Evolutionary conservation across 345 rosid species (phyloP).

Genomic region (Firmiana major): DNA sequence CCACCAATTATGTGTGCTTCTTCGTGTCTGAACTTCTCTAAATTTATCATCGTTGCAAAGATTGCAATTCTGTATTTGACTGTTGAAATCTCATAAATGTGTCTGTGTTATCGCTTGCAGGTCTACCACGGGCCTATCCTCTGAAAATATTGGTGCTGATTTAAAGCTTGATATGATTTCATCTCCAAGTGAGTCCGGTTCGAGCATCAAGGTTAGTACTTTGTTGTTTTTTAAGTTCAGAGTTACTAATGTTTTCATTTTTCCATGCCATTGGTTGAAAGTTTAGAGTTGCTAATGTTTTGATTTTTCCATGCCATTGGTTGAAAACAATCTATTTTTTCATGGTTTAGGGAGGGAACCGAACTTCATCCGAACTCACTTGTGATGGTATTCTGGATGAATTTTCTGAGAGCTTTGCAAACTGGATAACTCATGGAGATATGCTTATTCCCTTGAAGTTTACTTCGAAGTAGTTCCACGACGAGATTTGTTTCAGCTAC

Average conservation of each 20-base stretch:
- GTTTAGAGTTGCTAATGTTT: background rate
- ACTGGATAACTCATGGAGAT: slow-evolving; percentile 72
- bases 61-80: background rate
- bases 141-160: slow-evolving; percentile 47
- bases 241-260: background rate
- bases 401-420: slow-evolving; percentile 46
- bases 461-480: background rate
- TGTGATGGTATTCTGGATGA: slow-evolving; percentile 18
- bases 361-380: slow-evolving; percentile 11
- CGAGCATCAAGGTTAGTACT: slow-evolving; percentile 45
- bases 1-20: background rate
- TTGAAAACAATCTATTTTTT: background rate
- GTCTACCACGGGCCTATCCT: slow-evolving; percentile 51
- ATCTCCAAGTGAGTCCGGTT: slow-evolving; percentile 45
- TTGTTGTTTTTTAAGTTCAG: background rate
- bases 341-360: slow-evolving; percentile 40
- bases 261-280: background rate
- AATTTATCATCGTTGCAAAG: background rate
- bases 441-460: slow-evolving; percentile 29
- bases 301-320: background rate
- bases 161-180: slow-evolving; percentile 31
- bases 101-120: slow-evolving; percentile 31
- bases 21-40: background rate
- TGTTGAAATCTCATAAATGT: background rate
- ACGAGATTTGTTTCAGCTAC: slow-evolving; percentile 8